phyloP scores from a whole-genome alignment of 2,329 filamentous ascomycete genomes.

The Clarireedia monteithiana region DNA sequence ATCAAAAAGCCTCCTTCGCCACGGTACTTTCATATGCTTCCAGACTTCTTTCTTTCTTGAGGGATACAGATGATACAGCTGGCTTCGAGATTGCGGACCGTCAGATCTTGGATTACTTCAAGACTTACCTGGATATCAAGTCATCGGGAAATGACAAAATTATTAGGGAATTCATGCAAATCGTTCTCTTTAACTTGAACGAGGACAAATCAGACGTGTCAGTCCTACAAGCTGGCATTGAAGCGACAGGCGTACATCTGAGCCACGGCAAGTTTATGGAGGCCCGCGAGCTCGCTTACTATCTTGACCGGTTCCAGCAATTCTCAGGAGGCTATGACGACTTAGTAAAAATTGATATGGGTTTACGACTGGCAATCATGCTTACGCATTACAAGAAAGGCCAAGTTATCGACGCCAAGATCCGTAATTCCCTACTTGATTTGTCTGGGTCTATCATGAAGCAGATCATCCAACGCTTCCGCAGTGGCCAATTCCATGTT shows the following conservation, averaged over 20 bases:
- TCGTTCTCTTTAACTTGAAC: slow-evolving; percentile 20
- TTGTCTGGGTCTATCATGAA: slow-evolving; percentile 34
- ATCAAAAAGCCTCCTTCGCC: slow-evolving; percentile 33
- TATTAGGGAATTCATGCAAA: slow-evolving; percentile 19
- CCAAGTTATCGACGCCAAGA: slow-evolving; percentile 27
- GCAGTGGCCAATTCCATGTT: slow-evolving; percentile 36
- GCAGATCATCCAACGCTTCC: slow-evolving; percentile 36
- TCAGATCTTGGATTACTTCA: slow-evolving; percentile 32
- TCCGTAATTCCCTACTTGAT: slow-evolving; percentile 31
- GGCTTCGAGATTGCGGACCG: slow-evolving; percentile 28
- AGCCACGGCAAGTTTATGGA: slow-evolving; percentile 33
- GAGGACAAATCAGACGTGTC: slow-evolving; percentile 32
- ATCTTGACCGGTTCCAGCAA: slow-evolving; percentile 36
- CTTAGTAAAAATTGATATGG: slow-evolving; percentile 33
- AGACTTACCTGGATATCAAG: slow-evolving; percentile 21
- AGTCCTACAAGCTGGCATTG: slow-evolving; percentile 30
- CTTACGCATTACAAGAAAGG: slow-evolving; percentile 36
- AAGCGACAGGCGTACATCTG: slow-evolving; percentile 29
- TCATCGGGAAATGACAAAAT: slow-evolving; percentile 27
- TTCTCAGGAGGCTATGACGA: slow-evolving; percentile 36
- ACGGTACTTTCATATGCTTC: slow-evolving; percentile 29
- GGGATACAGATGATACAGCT: slow-evolving; percentile 32
- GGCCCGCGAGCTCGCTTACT: slow-evolving; percentile 36
- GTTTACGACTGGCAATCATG: slow-evolving; percentile 38
- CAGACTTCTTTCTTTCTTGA: slow-evolving; percentile 24